Evolutionary conservation across 208 protist genomes (phyloP).

Genomic region (Acanthamoeba lenticulata): DNA sequence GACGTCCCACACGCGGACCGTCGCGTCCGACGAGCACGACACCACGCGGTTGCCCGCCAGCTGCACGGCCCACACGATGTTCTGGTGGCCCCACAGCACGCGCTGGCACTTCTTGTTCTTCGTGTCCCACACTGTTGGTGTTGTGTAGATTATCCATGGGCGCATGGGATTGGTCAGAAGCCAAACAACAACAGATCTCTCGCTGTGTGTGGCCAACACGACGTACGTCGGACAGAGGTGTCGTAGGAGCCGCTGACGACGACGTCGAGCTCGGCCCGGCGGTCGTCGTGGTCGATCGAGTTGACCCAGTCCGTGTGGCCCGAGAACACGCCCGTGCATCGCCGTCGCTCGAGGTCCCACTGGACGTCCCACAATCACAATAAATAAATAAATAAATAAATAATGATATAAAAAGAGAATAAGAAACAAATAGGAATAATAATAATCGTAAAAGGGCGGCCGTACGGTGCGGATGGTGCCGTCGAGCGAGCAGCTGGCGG

Average conservation of each 20-base stretch:
- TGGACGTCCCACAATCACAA: too few relatives aligned
- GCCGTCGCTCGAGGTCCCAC: not conserved
- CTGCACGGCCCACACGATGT: slow-evolving; percentile 94
- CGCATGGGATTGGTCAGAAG: too few relatives aligned
- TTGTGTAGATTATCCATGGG: too few relatives aligned
- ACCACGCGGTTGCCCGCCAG: slow-evolving; percentile 93
- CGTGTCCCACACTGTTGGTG: slow-evolving; percentile 97
- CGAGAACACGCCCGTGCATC: slow-evolving; percentile 25
- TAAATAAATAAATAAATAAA: too few relatives aligned
- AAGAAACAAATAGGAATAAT: too few relatives aligned
- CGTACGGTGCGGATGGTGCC: slow-evolving; percentile 21
- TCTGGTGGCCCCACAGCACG: slow-evolving; percentile 94
- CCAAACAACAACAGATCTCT: too few relatives aligned
- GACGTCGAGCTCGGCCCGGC: not conserved
- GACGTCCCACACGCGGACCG: slow-evolving; percentile 95
- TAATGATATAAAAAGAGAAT: too few relatives aligned
- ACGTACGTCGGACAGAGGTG: not conserved
- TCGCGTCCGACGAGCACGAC: slow-evolving; percentile 93
- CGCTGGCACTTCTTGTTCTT: slow-evolving; percentile 89
- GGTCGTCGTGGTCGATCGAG: slow-evolving; percentile 1
- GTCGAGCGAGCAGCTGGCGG: slow-evolving; percentile 3
- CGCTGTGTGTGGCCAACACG: too few relatives aligned
- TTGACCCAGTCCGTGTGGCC: slow-evolving; percentile 37
- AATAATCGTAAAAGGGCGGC: not conserved
- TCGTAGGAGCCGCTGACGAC: slow-evolving; percentile 31